These are phyloP conservation scores for Bruguiera gymnorhiza DNA, from an alignment of 345 rosid species.

Conservation along the genomic window DNA sequence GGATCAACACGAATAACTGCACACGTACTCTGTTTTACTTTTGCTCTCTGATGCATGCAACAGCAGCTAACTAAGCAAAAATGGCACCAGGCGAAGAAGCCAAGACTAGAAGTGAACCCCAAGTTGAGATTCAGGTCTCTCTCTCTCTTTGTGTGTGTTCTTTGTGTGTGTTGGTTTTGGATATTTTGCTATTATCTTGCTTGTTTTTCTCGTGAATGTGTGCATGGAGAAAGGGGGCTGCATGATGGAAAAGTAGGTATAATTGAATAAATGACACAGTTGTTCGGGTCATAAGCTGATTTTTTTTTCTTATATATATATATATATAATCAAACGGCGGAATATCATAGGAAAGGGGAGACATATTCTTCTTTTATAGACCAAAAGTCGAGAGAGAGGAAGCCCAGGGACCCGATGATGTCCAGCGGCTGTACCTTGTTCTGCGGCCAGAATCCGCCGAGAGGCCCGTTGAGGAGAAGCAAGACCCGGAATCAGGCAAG, in stretches of 20 bases:
- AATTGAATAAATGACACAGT: too few relatives aligned
- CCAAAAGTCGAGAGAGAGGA: conserved; percentile 68
- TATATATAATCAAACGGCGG: too few relatives aligned
- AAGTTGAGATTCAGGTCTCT: conserved; percentile 39
- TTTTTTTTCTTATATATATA: too few relatives aligned
- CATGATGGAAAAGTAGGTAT: too few relatives aligned
- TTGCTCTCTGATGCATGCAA: too few relatives aligned
- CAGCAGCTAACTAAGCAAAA: not conserved
- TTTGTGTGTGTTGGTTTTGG: not conserved
- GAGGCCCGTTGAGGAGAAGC: conserved; percentile 52
- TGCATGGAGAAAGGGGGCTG: too few relatives aligned
- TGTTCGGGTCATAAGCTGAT: too few relatives aligned
- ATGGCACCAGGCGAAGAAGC: conserved; percentile 45
- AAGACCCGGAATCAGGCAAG: conserved; percentile 53
- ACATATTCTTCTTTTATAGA: conserved; percentile 78
- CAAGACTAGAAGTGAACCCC: conserved; percentile 35
- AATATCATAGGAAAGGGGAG: conserved; percentile 54
- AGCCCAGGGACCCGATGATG: conserved; percentile 56
- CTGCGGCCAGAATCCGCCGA: conserved; percentile 65
- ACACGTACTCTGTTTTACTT: too few relatives aligned
- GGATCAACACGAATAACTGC: too few relatives aligned
- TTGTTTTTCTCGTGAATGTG: too few relatives aligned
- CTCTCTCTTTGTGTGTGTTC: too few relatives aligned
- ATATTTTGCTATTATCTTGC: too few relatives aligned
- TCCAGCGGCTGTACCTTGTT: conserved; percentile 60